Conservation (phyloP, 257 asterid species). For the Perilla frutescens region DNA sequence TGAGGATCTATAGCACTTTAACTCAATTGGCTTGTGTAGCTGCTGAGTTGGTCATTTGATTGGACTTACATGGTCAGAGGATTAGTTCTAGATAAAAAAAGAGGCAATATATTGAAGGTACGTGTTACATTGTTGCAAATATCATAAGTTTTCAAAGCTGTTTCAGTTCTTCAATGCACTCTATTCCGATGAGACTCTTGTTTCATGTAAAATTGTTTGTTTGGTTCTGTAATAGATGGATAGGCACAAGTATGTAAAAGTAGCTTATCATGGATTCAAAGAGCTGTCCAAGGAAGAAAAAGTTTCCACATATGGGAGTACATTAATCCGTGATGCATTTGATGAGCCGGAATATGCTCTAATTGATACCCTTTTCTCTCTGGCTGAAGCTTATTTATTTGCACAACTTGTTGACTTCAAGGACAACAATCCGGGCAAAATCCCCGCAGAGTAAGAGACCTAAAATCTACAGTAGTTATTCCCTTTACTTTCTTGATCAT, state of each 20-base stretch:
- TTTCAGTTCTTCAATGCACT: slow-evolving; percentile 18
- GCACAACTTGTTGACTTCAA: slow-evolving; percentile 96
- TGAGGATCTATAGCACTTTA: slow-evolving; percentile 31
- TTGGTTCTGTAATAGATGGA: slow-evolving; percentile 70
- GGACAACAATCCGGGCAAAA: slow-evolving; percentile 87
- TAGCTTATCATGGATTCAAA: slow-evolving; percentile 93
- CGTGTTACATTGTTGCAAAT: slow-evolving; percentile 35
- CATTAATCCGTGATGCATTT: slow-evolving; percentile 80
- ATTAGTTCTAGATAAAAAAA: slow-evolving; percentile 89
- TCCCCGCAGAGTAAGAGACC: slow-evolving; percentile 83
- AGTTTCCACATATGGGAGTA: slow-evolving; percentile 85
- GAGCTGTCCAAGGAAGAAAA: slow-evolving; percentile 92
- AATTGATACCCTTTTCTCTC: slow-evolving; percentile 93
- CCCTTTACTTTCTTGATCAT: slow-evolving; percentile 16
- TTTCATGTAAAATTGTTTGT: slow-evolving; percentile 7
- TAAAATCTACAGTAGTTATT: slow-evolving; percentile 11
- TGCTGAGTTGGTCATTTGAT: slow-evolving; percentile 86
- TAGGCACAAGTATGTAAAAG: slow-evolving; percentile 94
- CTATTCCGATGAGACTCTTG: slow-evolving; percentile 23
- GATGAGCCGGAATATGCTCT: slow-evolving; percentile 96
- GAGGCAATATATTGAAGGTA: slow-evolving; percentile 97
- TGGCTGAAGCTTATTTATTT: slow-evolving; percentile 94
- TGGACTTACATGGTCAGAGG: slow-evolving; percentile 99
- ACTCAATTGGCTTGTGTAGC: slow-evolving; percentile 52
- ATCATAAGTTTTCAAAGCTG: slow-evolving; percentile 3